Conservation (phyloP, 2,329 filamentous ascomycete genomes). For the Aspergillus awamori region DNA sequence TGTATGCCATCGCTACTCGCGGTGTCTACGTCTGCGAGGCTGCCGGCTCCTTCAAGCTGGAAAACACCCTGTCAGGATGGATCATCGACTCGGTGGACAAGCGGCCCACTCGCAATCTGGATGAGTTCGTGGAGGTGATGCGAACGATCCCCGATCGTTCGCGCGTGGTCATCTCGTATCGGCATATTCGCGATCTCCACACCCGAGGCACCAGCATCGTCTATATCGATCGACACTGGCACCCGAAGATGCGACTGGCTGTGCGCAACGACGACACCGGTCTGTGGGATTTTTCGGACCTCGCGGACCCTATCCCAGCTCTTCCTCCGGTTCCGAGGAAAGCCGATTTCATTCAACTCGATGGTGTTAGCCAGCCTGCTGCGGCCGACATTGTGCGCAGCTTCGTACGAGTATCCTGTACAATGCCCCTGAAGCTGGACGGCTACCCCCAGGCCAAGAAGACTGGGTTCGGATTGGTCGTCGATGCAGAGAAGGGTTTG, state of each 20-base stretch:
- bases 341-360: slow-evolving; percentile 88
- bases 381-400: slow-evolving; percentile 93
- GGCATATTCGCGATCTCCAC: slow-evolving; percentile 91
- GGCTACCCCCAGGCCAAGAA: slow-evolving; percentile 95
- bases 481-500: slow-evolving; percentile 93
- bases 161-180: slow-evolving; percentile 90
- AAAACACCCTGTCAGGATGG: slow-evolving; percentile 89
- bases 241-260: slow-evolving; percentile 89
- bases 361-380: slow-evolving; percentile 82
- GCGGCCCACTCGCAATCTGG: slow-evolving; percentile 82
- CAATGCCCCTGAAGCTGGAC: slow-evolving; percentile 93
- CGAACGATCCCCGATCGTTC: slow-evolving; percentile 78
- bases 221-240: slow-evolving; percentile 93
- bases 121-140: slow-evolving; percentile 89
- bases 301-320: slow-evolving; percentile 78
- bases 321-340: slow-evolving; percentile 71
- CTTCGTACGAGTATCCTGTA: slow-evolving; percentile 90
- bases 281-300: slow-evolving; percentile 89
- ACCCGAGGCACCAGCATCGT: slow-evolving; percentile 92
- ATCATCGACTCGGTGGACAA: slow-evolving; percentile 91
- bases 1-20: slow-evolving; percentile 89
- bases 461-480: slow-evolving; percentile 94
- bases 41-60: slow-evolving; percentile 91
- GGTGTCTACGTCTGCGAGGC: slow-evolving; percentile 96
- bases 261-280: slow-evolving; percentile 87